phyloP scores from a whole-genome alignment of 495 filamentous ascomycete genomes.

The Aspergillus olivimuriae region DNA sequence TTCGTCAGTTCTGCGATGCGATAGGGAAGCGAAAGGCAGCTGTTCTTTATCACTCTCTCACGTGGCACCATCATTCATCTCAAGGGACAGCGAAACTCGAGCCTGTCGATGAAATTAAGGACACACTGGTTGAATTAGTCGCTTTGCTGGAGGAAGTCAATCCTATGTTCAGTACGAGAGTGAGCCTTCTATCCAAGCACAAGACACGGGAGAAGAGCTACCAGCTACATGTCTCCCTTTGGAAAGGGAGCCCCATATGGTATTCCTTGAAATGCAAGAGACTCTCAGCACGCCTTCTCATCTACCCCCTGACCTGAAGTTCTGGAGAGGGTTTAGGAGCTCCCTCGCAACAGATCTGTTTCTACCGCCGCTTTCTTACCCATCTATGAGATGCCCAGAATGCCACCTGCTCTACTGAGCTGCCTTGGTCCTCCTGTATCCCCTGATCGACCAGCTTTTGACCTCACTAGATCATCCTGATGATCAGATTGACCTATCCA shows the following conservation, averaged over 20 bases:
- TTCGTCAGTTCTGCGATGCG: conserved; percentile 12
- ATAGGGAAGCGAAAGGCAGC: conserved; percentile 16
- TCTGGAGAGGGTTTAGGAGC: conserved; percentile 9
- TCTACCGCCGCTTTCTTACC: conserved; percentile 8
- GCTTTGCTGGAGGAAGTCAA: conserved; percentile 17
- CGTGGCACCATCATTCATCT: conserved; percentile 1
- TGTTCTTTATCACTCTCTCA: conserved; percentile 7
- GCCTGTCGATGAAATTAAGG: conserved; percentile 16
- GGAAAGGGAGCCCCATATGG: conserved; percentile 11
- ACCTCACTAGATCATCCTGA: conserved; percentile 4
- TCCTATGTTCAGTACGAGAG: conserved; percentile 3
- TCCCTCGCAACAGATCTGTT: conserved; percentile 10
- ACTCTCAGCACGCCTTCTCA: conserved; percentile 11
- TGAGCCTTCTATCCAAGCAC: background rate
- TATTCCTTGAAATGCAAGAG: conserved; percentile 13
- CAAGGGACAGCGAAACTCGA: conserved; percentile 2
- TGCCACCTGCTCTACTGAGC: conserved; percentile 14
- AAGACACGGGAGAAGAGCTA: conserved; percentile 7
- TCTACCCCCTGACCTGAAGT: conserved; percentile 1
- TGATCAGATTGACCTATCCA: conserved; percentile 1
- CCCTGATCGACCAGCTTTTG: conserved; percentile 17
- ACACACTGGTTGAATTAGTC: conserved; percentile 14
- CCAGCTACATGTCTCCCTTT: conserved; percentile 9
- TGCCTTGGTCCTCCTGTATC: conserved; percentile 16
- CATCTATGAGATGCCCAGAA: conserved; percentile 12